Percentiles rank a stretch among this genome's conserved stretches.
phyloP scores from a whole-genome alignment of 192 early-diverging fungal genomes.

The Chytriomyces sp. region DNA sequence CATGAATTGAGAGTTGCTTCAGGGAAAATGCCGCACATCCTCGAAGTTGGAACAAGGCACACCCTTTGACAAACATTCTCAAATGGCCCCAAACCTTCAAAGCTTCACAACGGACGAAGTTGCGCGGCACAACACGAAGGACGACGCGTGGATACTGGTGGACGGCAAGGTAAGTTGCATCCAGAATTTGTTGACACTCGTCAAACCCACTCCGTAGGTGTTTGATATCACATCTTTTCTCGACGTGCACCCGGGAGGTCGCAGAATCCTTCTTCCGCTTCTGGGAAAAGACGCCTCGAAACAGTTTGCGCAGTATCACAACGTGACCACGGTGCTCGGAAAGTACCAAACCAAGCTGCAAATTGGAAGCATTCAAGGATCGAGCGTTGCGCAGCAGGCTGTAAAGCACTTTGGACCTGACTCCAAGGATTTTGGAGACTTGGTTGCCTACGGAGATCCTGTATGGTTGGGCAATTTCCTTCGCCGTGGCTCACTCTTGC shows the following conservation, averaged over 20 bases:
- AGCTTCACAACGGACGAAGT: conserved; percentile 73
- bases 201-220: conserved; percentile 36
- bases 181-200: conserved; percentile 19
- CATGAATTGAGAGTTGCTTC: no score
- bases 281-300: conserved; percentile 77
- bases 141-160: conserved; percentile 81
- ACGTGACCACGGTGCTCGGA: conserved; percentile 22
- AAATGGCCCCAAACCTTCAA: no score
- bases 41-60: no score
- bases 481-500: no score
- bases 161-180: conserved; percentile 63
- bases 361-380: not conserved
- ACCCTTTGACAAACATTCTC: no score
- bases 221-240: conserved; percentile 59
- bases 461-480: no score
- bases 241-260: conserved; percentile 52
- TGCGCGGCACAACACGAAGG: conserved; percentile 66
- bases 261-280: conserved; percentile 74
- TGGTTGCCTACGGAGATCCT: conserved; percentile 77
- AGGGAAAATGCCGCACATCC: no score
- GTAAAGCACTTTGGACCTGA: not conserved
- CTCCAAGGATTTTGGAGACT: conserved; percentile 56
- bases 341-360: conserved; percentile 7
- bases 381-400: no score
- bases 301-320: conserved; percentile 83